Evolutionary conservation across 495 filamentous ascomycete species (phyloP), one percentile per base, ranked within the genome.

Genomic region (Penicillium maclennaniae): DNA sequence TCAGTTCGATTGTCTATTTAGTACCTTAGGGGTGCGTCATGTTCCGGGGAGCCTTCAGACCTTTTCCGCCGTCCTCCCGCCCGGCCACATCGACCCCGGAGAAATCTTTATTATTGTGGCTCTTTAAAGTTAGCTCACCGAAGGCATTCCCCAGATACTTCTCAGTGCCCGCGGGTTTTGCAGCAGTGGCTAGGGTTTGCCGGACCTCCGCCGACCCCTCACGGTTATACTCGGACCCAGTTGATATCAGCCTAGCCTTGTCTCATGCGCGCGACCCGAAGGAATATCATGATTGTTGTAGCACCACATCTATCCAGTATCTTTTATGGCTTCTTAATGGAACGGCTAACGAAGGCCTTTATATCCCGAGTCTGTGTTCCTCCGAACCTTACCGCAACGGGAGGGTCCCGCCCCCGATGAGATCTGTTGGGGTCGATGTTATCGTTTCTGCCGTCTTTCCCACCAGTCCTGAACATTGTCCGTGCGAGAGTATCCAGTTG

Each of bases 21-120:
- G 31, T n/a, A 14, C 9, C 7, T 20, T 10, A 43, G 6, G 16
- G 19, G 23, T 16, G 16, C 12, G 10, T 21, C 31, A 16, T 1
- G 23, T 14, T 7, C 1, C 55, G 45, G 55, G 51, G 53, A 54
- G 28, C 43, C 20, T 19, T 40, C 37, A 55, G 41, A 45, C 53
- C 57, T 59, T 59, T 59, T 46, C 57, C 57, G 57, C 57, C 39
- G 40, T 59, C 53, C 44, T 52, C 57, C 56, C 43, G 31, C 26
- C 55, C 51, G 43, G 51, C 52, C 51, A 53, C 52, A 48, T 47
- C 43, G 47, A 52, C 57, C 49, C 56, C 53, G 45, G 57, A 43
- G 39, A 50, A 37, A 23, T 12, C 23, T 21, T 12, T 15, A 36
- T 41, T 40, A 41, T 45, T 45, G 45, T 45, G 36, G 38, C 40